phyloP scores from a whole-genome alignment of 163 green algal genomes.

The Scenedesmus sp. region DNA sequence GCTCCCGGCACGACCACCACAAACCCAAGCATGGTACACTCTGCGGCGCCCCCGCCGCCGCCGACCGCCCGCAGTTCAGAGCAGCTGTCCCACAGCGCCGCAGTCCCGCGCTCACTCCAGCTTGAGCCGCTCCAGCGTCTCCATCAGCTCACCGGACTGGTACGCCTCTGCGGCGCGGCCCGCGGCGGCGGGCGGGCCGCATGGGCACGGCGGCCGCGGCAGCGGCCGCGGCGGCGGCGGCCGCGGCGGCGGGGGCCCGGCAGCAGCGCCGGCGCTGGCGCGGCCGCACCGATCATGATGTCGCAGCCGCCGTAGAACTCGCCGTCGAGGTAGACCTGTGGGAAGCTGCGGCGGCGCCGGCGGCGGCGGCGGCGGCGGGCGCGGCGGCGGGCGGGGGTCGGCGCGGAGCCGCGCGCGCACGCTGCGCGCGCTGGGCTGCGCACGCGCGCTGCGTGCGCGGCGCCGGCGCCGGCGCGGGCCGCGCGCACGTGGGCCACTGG shows the following conservation, averaged over 20 bases:
- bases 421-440: neutral
- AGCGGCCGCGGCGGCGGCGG: neutral
- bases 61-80: too few relatives aligned
- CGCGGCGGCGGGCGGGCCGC: neutral
- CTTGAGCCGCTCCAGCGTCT: slow-evolving; percentile 65
- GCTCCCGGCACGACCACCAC: too few relatives aligned
- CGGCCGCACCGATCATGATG: slow-evolving; percentile 87
- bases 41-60: too few relatives aligned
- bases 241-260: neutral
- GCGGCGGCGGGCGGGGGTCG: too few relatives aligned
- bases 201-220: neutral
- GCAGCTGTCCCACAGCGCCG: too few relatives aligned
- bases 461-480: too few relatives aligned
- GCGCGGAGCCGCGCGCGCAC: too few relatives aligned
- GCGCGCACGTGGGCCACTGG: slow-evolving; percentile 53
- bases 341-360: slow-evolving; percentile 66
- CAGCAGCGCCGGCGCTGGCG: slow-evolving; percentile 10
- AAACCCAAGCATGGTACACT: too few relatives aligned
- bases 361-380: too few relatives aligned
- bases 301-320: slow-evolving; percentile 94
- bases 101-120: slow-evolving; percentile 52
- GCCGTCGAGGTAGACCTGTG: slow-evolving; percentile 87
- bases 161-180: slow-evolving; percentile 60
- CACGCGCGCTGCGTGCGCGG: neutral
- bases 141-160: slow-evolving; percentile 68